phyloP scores from a whole-genome alignment of 1,284 basidiomycete genomes.

The Ganoderma sp. region DNA sequence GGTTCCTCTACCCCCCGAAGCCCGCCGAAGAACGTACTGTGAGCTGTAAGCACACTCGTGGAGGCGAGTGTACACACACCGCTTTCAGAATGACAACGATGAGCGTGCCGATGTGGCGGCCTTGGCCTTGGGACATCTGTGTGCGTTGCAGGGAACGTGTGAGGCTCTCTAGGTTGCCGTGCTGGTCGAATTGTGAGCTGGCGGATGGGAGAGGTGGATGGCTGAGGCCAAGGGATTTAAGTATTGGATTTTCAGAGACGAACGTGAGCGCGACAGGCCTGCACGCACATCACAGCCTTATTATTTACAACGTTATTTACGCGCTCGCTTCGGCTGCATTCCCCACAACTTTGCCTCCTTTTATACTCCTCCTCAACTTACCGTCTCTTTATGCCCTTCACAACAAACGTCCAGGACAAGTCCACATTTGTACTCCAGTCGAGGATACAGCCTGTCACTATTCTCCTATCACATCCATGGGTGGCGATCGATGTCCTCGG shows the following conservation, averaged over 20 bases:
- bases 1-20: conserved; percentile 69
- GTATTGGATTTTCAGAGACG: conserved; percentile 22
- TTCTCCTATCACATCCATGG: conserved; percentile 8
- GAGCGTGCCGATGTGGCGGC: conserved; percentile 87
- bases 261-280: conserved; percentile 24
- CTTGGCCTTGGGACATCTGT: conserved; percentile 30
- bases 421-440: neutral
- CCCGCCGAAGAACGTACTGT: conserved; percentile 5
- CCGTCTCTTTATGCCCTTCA: neutral
- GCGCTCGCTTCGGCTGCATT: conserved; percentile 23
- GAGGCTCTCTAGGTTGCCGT: conserved; percentile 13
- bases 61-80: conserved; percentile 59
- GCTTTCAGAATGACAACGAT: conserved; percentile 95
- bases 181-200: conserved; percentile 13
- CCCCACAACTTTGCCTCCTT: neutral
- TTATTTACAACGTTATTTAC: conserved; percentile 10
- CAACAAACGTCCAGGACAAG: neutral
- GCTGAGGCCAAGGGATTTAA: neutral
- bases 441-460: neutral
- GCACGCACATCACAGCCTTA: conserved; percentile 26
- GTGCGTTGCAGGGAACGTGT: conserved; percentile 10
- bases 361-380: neutral
- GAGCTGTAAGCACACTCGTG: conserved; percentile 13
- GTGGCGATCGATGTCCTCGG: conserved; percentile 15
- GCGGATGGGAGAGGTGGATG: conserved; percentile 1